phyloP scores from a whole-genome alignment of 805 yeast genomes.

The Saccharomycopsis schoenii region DNA sequence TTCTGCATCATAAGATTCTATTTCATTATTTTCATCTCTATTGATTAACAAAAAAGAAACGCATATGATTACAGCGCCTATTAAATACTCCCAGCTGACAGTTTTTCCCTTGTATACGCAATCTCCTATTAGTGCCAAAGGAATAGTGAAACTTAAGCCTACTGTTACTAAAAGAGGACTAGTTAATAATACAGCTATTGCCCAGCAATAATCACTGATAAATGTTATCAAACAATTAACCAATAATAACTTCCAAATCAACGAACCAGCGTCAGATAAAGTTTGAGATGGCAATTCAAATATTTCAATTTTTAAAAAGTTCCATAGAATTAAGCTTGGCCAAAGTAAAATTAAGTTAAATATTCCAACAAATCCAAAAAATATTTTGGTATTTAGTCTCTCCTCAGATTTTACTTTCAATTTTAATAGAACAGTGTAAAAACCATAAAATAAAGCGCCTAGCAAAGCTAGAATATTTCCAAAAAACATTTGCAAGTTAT shows the following conservation, averaged over 20 bases:
- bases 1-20: background rate
- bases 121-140: constrained; percentile 90
- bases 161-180: constrained; percentile 94
- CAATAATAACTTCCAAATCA: constrained; percentile 37
- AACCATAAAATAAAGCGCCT: constrained; percentile 86
- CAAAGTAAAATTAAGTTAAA: constrained; percentile 66
- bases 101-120: constrained; percentile 56
- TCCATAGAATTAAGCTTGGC: constrained; percentile 68
- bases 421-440: constrained; percentile 80
- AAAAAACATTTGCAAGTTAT: constrained; percentile 23
- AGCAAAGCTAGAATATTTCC: constrained; percentile 76
- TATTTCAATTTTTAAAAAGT: constrained; percentile 53
- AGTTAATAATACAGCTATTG: constrained; percentile 85
- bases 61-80: constrained; percentile 77
- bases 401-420: constrained; percentile 63
- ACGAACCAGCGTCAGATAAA: constrained; percentile 2
- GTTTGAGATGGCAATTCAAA: constrained; percentile 54
- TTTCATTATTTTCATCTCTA: constrained; percentile 41
- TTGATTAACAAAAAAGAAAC: constrained; percentile 79
- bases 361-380: constrained; percentile 92
- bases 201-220: constrained; percentile 91
- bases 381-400: constrained; percentile 71
- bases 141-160: constrained; percentile 87
- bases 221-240: constrained; percentile 72
- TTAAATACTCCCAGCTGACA: constrained; percentile 51